phyloP scores from a whole-genome alignment of 371 early-diverging fungal species.

The Actinomortierella ambigua region DNA sequence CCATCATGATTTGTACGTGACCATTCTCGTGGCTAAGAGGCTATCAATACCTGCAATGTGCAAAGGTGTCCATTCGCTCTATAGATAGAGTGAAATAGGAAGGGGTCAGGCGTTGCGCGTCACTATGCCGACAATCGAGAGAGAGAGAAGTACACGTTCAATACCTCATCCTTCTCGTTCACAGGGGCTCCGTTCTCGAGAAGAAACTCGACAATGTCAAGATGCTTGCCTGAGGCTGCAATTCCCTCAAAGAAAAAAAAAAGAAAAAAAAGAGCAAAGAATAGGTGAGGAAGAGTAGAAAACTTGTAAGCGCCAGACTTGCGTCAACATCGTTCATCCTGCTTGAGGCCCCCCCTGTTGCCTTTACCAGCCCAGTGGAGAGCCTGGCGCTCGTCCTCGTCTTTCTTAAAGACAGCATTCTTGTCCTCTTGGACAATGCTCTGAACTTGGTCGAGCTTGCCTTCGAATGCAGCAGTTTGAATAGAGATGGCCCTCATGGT shows the following conservation, averaged over 20 bases:
- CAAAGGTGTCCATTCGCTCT: slow-evolving; percentile 66
- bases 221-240: slow-evolving; percentile 70
- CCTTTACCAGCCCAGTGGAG: slow-evolving; percentile 41
- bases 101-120: not conserved
- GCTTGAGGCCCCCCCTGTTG: not conserved
- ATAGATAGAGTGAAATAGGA: not conserved
- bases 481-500: slow-evolving; percentile 32
- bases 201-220: slow-evolving; percentile 67
- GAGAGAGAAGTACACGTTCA: not conserved
- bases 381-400: slow-evolving; percentile 50
- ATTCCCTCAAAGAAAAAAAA: not conserved
- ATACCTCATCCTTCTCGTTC: slow-evolving; percentile 60
- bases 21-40: not conserved
- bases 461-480: slow-evolving; percentile 59
- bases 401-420: slow-evolving; percentile 51
- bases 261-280: not conserved
- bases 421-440: slow-evolving; percentile 58
- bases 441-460: slow-evolving; percentile 56
- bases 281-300: not conserved
- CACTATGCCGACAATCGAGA: too few species aligned
- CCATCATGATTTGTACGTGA: not conserved
- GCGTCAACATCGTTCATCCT: not conserved
- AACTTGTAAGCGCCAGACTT: slow-evolving; percentile 47
- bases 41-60: slow-evolving; percentile 59
- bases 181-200: slow-evolving; percentile 61